phyloP scores from a whole-genome alignment of 768 basidiomycete genomes.

The Chalciporus pseudorubinellus region DNA sequence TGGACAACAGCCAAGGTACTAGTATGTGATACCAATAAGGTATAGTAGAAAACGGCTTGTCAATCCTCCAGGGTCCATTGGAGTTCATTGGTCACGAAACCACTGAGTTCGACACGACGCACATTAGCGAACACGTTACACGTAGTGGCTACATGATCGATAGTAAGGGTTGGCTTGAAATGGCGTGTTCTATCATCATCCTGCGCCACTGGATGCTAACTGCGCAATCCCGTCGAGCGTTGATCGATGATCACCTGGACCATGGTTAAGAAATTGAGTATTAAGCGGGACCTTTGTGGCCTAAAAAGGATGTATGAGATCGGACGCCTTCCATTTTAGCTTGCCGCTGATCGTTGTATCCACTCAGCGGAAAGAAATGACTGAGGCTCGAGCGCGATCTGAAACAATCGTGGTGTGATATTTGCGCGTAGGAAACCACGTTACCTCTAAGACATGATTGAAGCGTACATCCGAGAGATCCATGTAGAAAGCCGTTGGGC shows the following conservation, averaged over 20 bases:
- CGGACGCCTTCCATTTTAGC: neutral
- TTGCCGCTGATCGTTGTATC: neutral
- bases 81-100: neutral
- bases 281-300: neutral
- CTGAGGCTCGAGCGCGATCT: too few relatives aligned
- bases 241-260: too few relatives aligned
- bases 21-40: neutral
- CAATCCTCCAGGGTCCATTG: neutral
- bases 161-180: slow-evolving; percentile 2
- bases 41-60: neutral
- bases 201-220: slow-evolving; percentile 1
- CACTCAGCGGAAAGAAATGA: neutral
- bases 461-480: slow-evolving; percentile 5
- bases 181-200: slow-evolving; percentile 4
- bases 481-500: neutral
- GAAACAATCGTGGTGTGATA: too few relatives aligned
- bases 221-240: neutral
- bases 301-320: neutral
- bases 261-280: slow-evolving; percentile 2
- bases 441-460: neutral
- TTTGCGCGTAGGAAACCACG: neutral
- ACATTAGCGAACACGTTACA: neutral
- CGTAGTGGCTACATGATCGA: neutral
- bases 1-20: too few relatives aligned
- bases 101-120: neutral